phyloP scores from a whole-genome alignment of 2,329 filamentous ascomycete genomes.

The Didymella keratinophila region DNA sequence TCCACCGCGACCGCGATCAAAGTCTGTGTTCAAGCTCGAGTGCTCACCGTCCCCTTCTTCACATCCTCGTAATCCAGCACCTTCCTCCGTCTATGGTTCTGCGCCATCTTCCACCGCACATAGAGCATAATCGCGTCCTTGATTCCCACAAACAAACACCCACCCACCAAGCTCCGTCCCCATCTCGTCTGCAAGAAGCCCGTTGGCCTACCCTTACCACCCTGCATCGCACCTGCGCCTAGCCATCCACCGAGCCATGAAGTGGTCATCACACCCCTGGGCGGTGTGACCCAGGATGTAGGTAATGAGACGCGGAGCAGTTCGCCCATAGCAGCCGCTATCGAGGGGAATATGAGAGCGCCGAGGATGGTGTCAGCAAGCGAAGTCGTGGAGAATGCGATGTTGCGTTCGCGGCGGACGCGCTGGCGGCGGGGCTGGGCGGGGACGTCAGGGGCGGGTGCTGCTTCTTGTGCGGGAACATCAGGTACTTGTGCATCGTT shows the following conservation, averaged over 20 bases:
- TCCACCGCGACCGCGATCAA: too few relatives aligned
- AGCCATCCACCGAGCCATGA: constrained; percentile 37
- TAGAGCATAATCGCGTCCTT: constrained; percentile 73
- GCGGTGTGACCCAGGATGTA: constrained; percentile 66
- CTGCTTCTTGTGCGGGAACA: constrained; percentile 26
- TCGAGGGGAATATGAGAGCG: constrained; percentile 79
- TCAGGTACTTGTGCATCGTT: constrained; percentile 28
- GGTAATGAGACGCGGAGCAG: constrained; percentile 74
- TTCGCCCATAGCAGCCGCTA: constrained; percentile 81
- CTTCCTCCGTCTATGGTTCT: constrained; percentile 55
- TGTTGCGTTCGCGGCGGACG: constrained; percentile 55
- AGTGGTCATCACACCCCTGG: constrained; percentile 27
- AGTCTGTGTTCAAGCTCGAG: too few relatives aligned
- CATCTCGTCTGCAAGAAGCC: constrained; percentile 83
- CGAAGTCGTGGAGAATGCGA: constrained; percentile 62
- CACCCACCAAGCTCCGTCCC: constrained; percentile 88
- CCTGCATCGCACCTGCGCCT: constrained; percentile 21
- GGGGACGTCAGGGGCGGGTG: constrained; percentile 43
- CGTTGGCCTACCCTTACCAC: constrained; percentile 53
- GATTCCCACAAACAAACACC: constrained; percentile 85
- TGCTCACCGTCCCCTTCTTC: constrained; percentile 13
- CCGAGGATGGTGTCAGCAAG: constrained; percentile 69
- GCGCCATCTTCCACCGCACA: constrained; percentile 60
- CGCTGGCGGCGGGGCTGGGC: constrained; percentile 35
- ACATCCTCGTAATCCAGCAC: constrained; percentile 55